Evolutionary conservation across 495 filamentous ascomycete genomes (phyloP).

Genomic region (Podospora sp.): DNA sequence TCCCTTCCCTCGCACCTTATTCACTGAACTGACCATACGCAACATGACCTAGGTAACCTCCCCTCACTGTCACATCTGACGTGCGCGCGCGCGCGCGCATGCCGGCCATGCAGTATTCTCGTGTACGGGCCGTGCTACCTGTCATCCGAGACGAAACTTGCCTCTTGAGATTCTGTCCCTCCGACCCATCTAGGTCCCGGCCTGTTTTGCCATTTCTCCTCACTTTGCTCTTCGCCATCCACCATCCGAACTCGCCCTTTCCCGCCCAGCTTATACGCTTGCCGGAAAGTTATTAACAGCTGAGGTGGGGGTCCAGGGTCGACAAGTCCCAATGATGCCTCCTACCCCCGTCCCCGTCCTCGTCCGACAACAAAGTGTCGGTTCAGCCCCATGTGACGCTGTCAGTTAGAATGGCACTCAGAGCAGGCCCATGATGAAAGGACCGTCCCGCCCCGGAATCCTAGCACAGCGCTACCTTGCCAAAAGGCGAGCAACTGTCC

Average conservation of each 20-base stretch:
- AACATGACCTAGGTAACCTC: background rate
- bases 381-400: background rate
- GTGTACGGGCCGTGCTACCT: background rate
- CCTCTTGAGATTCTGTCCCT: background rate
- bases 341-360: background rate
- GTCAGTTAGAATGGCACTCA: background rate
- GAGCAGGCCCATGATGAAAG: background rate
- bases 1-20: background rate
- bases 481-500: background rate
- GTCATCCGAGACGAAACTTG: slow-evolving; percentile 14
- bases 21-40: background rate
- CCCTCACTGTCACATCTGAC: background rate
- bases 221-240: background rate
- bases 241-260: background rate
- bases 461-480: background rate
- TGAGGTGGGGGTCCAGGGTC: background rate
- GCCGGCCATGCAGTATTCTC: background rate
- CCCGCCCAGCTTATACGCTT: background rate
- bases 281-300: background rate
- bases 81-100: background rate
- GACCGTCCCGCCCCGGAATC: background rate
- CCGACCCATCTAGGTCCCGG: background rate
- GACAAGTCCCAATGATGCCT: background rate
- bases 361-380: background rate
- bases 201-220: background rate